Percentiles rank a stretch among this genome's conserved stretches.
phyloP scores from a whole-genome alignment of 2,329 filamentous ascomycete species.

The Penicillium brevicompactum region DNA sequence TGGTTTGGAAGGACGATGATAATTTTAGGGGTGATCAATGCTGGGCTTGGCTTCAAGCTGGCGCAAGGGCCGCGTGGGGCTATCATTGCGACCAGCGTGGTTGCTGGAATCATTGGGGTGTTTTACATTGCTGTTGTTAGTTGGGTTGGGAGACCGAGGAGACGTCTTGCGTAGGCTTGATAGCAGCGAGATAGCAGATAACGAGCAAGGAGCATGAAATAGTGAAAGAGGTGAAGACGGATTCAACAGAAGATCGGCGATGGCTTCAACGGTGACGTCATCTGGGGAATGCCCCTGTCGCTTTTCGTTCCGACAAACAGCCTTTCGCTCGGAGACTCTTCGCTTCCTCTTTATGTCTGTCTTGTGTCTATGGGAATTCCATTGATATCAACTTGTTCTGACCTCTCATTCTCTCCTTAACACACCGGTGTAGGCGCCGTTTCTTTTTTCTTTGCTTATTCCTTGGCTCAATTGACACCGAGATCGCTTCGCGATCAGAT shows the following conservation, averaged over 20 bases:
- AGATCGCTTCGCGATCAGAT: constrained; percentile 4
- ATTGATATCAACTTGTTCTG: background rate
- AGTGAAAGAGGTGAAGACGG: background rate
- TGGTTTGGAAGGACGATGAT: constrained; percentile 58
- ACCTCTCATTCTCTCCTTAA: background rate
- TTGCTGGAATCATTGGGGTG: constrained; percentile 52
- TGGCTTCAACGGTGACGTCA: constrained; percentile 7
- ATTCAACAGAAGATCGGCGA: background rate
- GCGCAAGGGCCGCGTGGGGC: constrained; percentile 39
- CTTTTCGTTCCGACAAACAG: background rate
- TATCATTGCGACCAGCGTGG: constrained; percentile 53
- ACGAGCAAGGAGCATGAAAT: background rate
- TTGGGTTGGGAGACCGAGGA: constrained; percentile 1
- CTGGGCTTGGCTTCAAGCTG: constrained; percentile 56
- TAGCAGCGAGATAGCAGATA: background rate
- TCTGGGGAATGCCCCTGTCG: background rate
- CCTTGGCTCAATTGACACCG: background rate
- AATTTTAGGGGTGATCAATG: constrained; percentile 58
- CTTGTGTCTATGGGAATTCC: background rate
- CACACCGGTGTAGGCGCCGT: background rate
- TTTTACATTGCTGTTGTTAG: constrained; percentile 37
- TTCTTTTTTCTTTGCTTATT: background rate
- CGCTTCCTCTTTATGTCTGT: background rate
- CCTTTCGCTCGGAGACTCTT: background rate
- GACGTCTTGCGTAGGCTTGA: background rate